Percentiles rank a stretch among this genome's conserved stretches.
Evolutionary conservation across 2,329 filamentous ascomycete species (phyloP).

Genomic region (Epichloe festucae): DNA sequence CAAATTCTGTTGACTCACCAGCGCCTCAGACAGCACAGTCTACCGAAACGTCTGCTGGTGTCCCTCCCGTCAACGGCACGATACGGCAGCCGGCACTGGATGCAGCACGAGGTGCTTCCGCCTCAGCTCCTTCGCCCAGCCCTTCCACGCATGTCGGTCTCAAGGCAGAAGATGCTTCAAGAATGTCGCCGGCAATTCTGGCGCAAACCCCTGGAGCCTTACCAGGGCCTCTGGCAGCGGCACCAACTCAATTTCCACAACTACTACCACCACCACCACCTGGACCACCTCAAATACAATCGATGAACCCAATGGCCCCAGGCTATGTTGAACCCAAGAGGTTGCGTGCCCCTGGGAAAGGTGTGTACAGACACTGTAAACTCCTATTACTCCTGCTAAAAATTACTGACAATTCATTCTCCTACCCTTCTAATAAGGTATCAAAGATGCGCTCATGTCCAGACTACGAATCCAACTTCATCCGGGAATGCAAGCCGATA

Average conservation of each 20-base stretch:
- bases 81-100: constrained; percentile 17
- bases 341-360: constrained; percentile 29
- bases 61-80: constrained; percentile 13
- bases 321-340: constrained; percentile 23
- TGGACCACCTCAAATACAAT: constrained; percentile 13
- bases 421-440: constrained; percentile 21
- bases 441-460: constrained; percentile 51
- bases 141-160: constrained; percentile 25
- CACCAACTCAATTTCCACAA: constrained; percentile 8
- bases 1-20: constrained; percentile 40
- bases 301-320: constrained; percentile 14
- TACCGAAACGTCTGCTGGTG: constrained; percentile 12
- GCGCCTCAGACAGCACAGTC: constrained; percentile 23
- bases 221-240: constrained; percentile 3
- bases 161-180: constrained; percentile 23
- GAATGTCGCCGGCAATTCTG: constrained; percentile 14
- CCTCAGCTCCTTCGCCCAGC: constrained; percentile 29
- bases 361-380: constrained; percentile 14
- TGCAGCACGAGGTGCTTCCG: constrained; percentile 27
- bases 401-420: not conserved
- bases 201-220: constrained; percentile 9
- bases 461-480: constrained; percentile 56
- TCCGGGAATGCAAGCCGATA: constrained; percentile 47
- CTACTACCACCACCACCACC: constrained; percentile 9
- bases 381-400: too few species aligned